These are phyloP conservation scores for Clitopilus passeckerianus DNA, from an alignment of 768 basidiomycete species.

Conservation along the genomic window DNA sequence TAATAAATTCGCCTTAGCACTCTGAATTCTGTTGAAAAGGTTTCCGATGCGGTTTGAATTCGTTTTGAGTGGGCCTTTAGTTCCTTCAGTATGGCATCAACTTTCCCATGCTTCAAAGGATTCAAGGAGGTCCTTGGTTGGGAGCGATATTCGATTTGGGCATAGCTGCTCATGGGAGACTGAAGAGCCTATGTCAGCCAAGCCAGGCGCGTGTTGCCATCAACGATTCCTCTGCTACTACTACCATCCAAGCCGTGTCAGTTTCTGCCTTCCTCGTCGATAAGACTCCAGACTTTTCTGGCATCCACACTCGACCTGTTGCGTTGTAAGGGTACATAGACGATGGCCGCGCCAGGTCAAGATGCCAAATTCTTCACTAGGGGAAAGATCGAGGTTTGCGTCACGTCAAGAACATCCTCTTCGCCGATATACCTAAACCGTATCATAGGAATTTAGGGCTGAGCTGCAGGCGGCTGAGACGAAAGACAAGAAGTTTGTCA, in stretches of 20 bases:
- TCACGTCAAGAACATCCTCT: background rate
- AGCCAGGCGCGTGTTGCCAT: too few relatives aligned
- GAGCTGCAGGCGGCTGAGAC: slow-evolving; percentile 88
- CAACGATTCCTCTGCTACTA: too few relatives aligned
- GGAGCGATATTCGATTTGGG: slow-evolving; percentile 1
- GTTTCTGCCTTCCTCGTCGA: background rate
- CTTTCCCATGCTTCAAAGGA: slow-evolving; percentile 23
- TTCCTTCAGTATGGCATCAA: slow-evolving; percentile 59
- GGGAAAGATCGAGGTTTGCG: slow-evolving; percentile 83
- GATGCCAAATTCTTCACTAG: slow-evolving; percentile 91
- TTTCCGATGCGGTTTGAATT: slow-evolving; percentile 37
- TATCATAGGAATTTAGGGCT: slow-evolving; percentile 74
- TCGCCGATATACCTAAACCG: background rate
- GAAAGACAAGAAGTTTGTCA: slow-evolving; percentile 95
- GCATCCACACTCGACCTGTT: background rate
- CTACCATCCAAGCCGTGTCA: background rate
- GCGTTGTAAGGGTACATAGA: too few relatives aligned
- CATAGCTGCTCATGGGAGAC: background rate
- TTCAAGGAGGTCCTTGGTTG: slow-evolving; percentile 21
- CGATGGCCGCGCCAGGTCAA: slow-evolving; percentile 61
- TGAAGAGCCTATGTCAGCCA: background rate
- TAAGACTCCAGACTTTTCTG: too few relatives aligned
- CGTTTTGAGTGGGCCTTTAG: slow-evolving; percentile 52
- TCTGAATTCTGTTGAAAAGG: slow-evolving; percentile 47
- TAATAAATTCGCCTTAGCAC: slow-evolving; percentile 68